These are phyloP conservation scores for Cyberlindnera bimundalis DNA, from an alignment of 805 yeast genomes.

Conservation along the genomic window DNA sequence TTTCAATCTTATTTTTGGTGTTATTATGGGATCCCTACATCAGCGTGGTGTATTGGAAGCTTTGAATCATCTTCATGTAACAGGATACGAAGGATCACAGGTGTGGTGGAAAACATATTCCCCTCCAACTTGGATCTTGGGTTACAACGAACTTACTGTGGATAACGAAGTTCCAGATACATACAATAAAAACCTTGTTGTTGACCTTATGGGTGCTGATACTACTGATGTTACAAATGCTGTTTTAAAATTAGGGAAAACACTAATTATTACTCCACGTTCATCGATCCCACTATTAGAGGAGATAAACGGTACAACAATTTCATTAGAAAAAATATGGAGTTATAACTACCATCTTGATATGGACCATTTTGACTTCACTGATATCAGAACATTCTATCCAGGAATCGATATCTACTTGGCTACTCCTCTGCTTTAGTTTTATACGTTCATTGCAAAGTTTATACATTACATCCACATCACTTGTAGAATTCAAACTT, in stretches of 20 bases:
- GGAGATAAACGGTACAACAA: slow-evolving; percentile 10
- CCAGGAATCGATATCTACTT: slow-evolving; percentile 67
- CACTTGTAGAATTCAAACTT: slow-evolving; percentile 96
- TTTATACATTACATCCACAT: slow-evolving; percentile 7
- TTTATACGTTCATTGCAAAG: neutral
- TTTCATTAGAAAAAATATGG: slow-evolving; percentile 30
- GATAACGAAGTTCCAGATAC: slow-evolving; percentile 5
- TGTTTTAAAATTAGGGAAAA: slow-evolving; percentile 16
- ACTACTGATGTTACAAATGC: slow-evolving; percentile 25
- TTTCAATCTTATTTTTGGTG: slow-evolving; percentile 58
- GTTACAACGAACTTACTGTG: slow-evolving; percentile 22
- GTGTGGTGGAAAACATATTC: slow-evolving; percentile 94
- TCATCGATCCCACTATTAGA: slow-evolving; percentile 26
- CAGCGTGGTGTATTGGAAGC: slow-evolving; percentile 89
- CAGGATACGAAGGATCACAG: slow-evolving; percentile 35
- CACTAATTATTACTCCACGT: slow-evolving; percentile 22
- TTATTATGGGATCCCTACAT: slow-evolving; percentile 77
- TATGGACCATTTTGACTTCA: slow-evolving; percentile 67
- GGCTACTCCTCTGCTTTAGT: slow-evolving; percentile 19
- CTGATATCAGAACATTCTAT: slow-evolving; percentile 40
- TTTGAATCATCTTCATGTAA: slow-evolving; percentile 37
- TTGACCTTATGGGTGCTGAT: slow-evolving; percentile 48
- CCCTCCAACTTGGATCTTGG: slow-evolving; percentile 85
- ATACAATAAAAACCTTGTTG: slow-evolving; percentile 22
- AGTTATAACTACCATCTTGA: slow-evolving; percentile 52